phyloP scores from a whole-genome alignment of 2,329 filamentous ascomycete genomes.

The Claviceps cyperi region DNA sequence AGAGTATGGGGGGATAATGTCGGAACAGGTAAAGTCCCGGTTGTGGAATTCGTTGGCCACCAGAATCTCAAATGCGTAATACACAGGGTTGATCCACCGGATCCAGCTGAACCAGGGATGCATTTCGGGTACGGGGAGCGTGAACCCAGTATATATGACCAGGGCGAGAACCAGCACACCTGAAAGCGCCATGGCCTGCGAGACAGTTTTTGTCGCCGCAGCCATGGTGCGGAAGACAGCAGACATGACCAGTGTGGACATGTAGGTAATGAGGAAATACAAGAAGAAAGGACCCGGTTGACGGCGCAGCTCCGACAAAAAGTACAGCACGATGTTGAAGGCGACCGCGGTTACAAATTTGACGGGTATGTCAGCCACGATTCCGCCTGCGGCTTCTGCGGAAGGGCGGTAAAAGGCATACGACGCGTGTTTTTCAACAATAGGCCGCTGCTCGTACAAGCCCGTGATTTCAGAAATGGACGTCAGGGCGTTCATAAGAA shows the following conservation, averaged over 20 bases:
- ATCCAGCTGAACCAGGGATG: slow-evolving; percentile 65
- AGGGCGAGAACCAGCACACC: slow-evolving; percentile 45
- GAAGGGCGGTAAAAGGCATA: slow-evolving; percentile 38
- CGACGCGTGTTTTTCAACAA: slow-evolving; percentile 33
- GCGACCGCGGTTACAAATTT: slow-evolving; percentile 35
- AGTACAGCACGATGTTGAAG: slow-evolving; percentile 46
- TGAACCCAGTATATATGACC: slow-evolving; percentile 46
- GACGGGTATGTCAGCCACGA: slow-evolving; percentile 41
- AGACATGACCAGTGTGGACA: slow-evolving; percentile 56
- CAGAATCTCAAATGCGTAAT: slow-evolving; percentile 58
- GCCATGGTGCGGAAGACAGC: slow-evolving; percentile 65
- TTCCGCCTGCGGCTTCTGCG: slow-evolving; percentile 38
- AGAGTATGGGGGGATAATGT: slow-evolving; percentile 31
- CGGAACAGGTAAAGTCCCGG: slow-evolving; percentile 40
- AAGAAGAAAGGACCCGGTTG: slow-evolving; percentile 59
- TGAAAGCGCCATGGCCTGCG: slow-evolving; percentile 39
- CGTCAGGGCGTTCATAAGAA: slow-evolving; percentile 43
- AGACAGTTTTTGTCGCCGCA: slow-evolving; percentile 51
- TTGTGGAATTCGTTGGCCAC: slow-evolving; percentile 59
- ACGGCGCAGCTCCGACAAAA: slow-evolving; percentile 37
- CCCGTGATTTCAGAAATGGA: slow-evolving; percentile 40
- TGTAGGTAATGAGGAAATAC: slow-evolving; percentile 56
- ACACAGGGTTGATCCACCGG: slow-evolving; percentile 58
- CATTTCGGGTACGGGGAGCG: slow-evolving; percentile 40
- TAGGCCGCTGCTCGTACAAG: slow-evolving; percentile 30